These are phyloP conservation scores for Arthrobotrys sphaeroides DNA, from an alignment of 2,329 filamentous ascomycete species.

Conservation along the genomic window DNA sequence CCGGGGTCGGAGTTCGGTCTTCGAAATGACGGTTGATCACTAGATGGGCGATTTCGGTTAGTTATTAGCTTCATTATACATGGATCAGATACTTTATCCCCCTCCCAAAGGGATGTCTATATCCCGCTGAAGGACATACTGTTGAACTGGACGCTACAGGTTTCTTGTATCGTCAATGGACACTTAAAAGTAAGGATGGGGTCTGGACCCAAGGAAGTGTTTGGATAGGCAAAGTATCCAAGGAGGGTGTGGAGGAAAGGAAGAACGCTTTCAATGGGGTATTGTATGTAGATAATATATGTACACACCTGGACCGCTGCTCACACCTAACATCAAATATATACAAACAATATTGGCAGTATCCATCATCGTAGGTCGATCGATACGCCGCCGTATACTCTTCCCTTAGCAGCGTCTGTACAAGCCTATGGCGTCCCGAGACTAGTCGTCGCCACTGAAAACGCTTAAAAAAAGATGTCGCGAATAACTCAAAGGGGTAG, in stretches of 20 bases:
- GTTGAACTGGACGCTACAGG: not conserved
- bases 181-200: not conserved
- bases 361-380: too few species aligned
- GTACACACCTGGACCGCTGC: not conserved
- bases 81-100: too few species aligned
- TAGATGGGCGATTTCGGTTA: too few species aligned
- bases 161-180: not conserved
- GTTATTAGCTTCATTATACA: too few species aligned
- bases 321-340: not conserved
- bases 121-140: too few species aligned
- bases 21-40: too few species aligned
- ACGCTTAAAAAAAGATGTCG: not conserved
- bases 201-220: not conserved
- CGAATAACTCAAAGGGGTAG: not conserved
- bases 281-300: not conserved
- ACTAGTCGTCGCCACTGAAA: not conserved
- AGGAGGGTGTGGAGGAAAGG: too few species aligned
- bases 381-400: not conserved
- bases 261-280: not conserved
- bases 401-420: too few species aligned
- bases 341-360: slow-evolving; percentile 5
- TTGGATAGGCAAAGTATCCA: not conserved
- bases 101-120: too few species aligned
- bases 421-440: too few species aligned
- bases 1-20: too few species aligned